A percentile compares a stretch with the other conserved stretches of the same genome.
These are phyloP conservation scores for Nakazawaea wyomingensis DNA, from an alignment of 805 yeast species.

Conservation along the genomic window DNA sequence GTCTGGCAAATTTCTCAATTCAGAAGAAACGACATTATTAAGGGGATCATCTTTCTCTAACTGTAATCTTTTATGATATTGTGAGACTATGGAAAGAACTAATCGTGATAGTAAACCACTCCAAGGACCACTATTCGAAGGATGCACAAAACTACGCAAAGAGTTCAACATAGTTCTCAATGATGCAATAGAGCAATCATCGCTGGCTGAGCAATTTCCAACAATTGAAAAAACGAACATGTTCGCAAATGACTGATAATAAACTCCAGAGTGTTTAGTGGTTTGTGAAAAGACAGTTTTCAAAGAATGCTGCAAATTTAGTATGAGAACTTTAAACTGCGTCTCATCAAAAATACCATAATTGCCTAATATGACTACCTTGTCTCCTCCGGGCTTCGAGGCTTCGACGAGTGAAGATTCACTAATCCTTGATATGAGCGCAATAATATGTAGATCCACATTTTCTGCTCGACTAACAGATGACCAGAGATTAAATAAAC, in stretches of 20 bases:
- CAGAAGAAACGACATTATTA: constrained; percentile 17
- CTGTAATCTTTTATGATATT: constrained; percentile 53
- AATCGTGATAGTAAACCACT: constrained; percentile 62
- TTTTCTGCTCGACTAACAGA: constrained; percentile 42
- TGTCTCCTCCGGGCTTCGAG: constrained; percentile 19
- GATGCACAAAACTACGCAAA: constrained; percentile 79
- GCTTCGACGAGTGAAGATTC: constrained; percentile 37
- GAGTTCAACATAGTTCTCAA: constrained; percentile 58
- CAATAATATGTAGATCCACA: constrained; percentile 60
- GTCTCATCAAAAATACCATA: constrained; percentile 60
- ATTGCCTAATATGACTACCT: constrained; percentile 33
- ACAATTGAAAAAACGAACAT: constrained; percentile 60
- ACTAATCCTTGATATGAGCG: constrained; percentile 58
- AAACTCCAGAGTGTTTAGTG: constrained; percentile 18
- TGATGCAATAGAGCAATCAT: constrained; percentile 44
- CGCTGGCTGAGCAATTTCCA: constrained; percentile 37
- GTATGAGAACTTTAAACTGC: constrained; percentile 41
- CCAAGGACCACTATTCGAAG: constrained; percentile 93
- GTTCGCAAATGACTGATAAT: constrained; percentile 37
- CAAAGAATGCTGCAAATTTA: constrained; percentile 30
- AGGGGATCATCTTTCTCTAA: constrained; percentile 39
- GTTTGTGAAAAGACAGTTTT: too few relatives aligned
- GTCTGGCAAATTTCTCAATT: constrained; percentile 20
- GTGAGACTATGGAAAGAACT: constrained; percentile 52
- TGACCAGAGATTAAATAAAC: constrained; percentile 71